Percentiles rank a stretch among this genome's conserved stretches.
These are phyloP conservation scores for Candida sphagnicola DNA, from an alignment of 805 yeast genomes.

Conservation along the genomic window DNA sequence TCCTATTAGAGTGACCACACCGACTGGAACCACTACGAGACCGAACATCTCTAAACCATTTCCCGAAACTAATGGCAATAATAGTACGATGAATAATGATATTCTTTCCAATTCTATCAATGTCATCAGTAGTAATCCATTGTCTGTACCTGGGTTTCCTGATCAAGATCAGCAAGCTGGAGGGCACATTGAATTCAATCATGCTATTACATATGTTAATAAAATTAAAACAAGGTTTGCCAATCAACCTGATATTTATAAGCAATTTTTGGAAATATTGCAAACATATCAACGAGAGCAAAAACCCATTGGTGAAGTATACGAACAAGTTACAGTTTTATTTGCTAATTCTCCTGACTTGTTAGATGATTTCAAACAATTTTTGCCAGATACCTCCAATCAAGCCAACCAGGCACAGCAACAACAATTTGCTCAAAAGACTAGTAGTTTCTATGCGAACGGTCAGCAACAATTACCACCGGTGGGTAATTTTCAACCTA, in stretches of 20 bases:
- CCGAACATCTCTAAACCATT: slow-evolving; percentile 41
- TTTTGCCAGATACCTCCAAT: slow-evolving; percentile 79
- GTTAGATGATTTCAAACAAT: slow-evolving; percentile 90
- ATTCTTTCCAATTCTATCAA: neutral
- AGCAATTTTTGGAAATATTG: slow-evolving; percentile 87
- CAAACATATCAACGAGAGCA: slow-evolving; percentile 97
- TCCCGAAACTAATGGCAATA: slow-evolving; percentile 13
- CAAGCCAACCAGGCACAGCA: slow-evolving; percentile 20
- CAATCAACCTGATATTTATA: slow-evolving; percentile 92
- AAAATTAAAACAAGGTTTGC: slow-evolving; percentile 93
- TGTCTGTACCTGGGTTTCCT: slow-evolving; percentile 3
- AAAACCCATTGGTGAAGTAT: slow-evolving; percentile 92
- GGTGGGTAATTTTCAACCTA: slow-evolving; percentile 82
- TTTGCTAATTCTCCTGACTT: slow-evolving; percentile 94
- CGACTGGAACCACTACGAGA: slow-evolving; percentile 80
- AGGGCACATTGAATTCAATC: slow-evolving; percentile 90
- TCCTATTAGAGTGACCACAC: slow-evolving; percentile 93
- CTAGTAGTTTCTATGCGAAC: slow-evolving; percentile 21
- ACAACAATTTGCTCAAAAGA: slow-evolving; percentile 11
- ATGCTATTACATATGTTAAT: slow-evolving; percentile 94
- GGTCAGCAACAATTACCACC: slow-evolving; percentile 69
- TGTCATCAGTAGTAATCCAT: slow-evolving; percentile 1
- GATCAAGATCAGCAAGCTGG: slow-evolving; percentile 30
- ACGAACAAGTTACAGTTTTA: slow-evolving; percentile 83
- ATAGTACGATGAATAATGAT: slow-evolving; percentile 1